These are phyloP conservation scores for Cladosporium sp. DNA, from an alignment of 2,329 filamentous ascomycete genomes.

Conservation along the genomic window DNA sequence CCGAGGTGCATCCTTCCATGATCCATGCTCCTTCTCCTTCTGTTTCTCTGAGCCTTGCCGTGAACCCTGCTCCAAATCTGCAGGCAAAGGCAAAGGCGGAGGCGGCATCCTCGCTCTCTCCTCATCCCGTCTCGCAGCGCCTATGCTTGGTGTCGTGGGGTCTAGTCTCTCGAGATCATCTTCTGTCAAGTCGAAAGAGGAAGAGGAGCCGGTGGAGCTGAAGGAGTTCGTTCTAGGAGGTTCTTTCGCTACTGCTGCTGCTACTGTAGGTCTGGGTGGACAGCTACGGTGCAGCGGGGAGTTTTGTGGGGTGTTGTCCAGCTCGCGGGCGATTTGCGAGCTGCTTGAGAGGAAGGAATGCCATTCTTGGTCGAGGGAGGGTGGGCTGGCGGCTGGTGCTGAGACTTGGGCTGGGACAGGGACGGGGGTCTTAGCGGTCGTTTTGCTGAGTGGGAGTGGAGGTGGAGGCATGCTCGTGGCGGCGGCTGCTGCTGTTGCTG, in stretches of 20 bases:
- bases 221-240: conserved; percentile 27
- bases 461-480: conserved; percentile 14
- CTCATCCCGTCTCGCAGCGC: not conserved
- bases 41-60: too few species aligned
- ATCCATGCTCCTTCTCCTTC: too few species aligned
- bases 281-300: too few species aligned
- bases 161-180: conserved; percentile 39
- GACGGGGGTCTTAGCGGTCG: not conserved
- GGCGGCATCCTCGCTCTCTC: conserved; percentile 17
- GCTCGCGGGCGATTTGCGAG: conserved; percentile 43
- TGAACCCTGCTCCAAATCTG: too few species aligned
- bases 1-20: too few species aligned
- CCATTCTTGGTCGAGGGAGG: conserved; percentile 1
- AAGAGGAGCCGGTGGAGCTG: too few species aligned
- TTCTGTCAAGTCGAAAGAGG: conserved; percentile 37
- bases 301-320: conserved; percentile 20
- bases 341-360: conserved; percentile 34
- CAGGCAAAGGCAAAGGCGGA: conserved; percentile 11
- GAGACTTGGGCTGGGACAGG: too few species aligned
- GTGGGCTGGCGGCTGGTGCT: not conserved
- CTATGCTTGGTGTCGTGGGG: conserved; percentile 7
- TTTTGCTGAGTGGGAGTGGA: not conserved
- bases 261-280: too few species aligned
- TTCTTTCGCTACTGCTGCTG: not conserved
- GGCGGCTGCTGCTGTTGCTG: not conserved